Evolutionary conservation across 176 grass and related monocot genomes (phyloP).

Genomic region (Tuctoria greenei): DNA sequence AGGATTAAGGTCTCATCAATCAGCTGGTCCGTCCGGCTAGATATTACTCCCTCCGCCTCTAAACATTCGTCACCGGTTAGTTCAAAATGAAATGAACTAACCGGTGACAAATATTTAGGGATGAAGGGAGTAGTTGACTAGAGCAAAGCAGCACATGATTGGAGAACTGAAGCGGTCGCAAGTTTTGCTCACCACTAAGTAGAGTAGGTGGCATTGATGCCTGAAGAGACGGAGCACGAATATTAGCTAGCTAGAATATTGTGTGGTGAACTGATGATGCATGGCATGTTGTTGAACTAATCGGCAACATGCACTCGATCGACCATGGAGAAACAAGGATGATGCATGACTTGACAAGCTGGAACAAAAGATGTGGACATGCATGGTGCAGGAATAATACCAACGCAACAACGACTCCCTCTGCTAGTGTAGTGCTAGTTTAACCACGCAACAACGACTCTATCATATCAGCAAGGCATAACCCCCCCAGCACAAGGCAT

Average conservation of each 20-base stretch:
- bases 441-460: not conserved
- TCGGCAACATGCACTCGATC: slow-evolving; percentile 24
- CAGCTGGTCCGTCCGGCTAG: no score
- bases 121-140: no score
- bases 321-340: not conserved
- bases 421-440: slow-evolving; percentile 16
- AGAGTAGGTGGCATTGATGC: slow-evolving; percentile 9
- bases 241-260: slow-evolving; percentile 31
- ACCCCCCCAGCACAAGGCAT: not conserved
- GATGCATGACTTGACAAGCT: slow-evolving; percentile 37
- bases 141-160: not conserved
- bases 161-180: slow-evolving; percentile 10
- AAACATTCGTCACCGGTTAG: no score
- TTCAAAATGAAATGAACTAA: no score
- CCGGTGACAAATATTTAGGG: no score
- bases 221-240: not conserved
- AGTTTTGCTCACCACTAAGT: not conserved
- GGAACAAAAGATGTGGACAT: no score
- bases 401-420: no score
- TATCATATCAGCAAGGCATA: slow-evolving; percentile 16
- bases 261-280: not conserved
- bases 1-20: not conserved
- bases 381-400: slow-evolving; percentile 32
- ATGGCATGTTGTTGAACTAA: slow-evolving; percentile 2
- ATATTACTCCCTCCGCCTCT: no score